Conservation (phyloP, 1,139 yeast genomes). For the Kodamaea arcana region DNA sequence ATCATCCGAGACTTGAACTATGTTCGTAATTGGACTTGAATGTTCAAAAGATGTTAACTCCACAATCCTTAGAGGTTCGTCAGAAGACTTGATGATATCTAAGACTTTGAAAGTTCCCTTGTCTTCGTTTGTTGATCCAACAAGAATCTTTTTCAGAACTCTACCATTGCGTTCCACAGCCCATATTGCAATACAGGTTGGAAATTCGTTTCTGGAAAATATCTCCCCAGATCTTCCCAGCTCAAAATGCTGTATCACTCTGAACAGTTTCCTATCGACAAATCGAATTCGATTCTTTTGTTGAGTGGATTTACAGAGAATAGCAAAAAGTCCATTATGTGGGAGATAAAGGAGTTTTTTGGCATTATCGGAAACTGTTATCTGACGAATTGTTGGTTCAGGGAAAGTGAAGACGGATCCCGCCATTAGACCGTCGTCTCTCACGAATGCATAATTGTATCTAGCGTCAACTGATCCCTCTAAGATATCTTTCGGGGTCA, state of each 20-base stretch:
- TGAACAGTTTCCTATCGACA: constrained; percentile 30
- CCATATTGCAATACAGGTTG: constrained; percentile 36
- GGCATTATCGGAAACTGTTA: constrained; percentile 36
- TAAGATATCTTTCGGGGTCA: too few relatives aligned
- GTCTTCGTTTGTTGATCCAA: constrained; percentile 31
- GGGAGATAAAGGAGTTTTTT: constrained; percentile 18
- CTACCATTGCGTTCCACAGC: constrained; percentile 29
- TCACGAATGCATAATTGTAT: constrained; percentile 30
- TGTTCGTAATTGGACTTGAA: constrained; percentile 31
- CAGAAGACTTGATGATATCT: constrained; percentile 28
- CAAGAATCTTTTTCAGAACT: constrained; percentile 34
- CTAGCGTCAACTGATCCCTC: too few relatives aligned
- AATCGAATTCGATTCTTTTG: constrained; percentile 24
- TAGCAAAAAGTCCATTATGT: constrained; percentile 26
- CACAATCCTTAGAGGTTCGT: constrained; percentile 21
- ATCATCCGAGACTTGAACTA: constrained; percentile 33
- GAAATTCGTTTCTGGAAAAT: constrained; percentile 32
- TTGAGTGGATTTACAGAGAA: constrained; percentile 32
- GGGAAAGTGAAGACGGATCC: constrained; percentile 27
- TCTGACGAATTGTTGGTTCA: constrained; percentile 27
- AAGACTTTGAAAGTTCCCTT: constrained; percentile 40
- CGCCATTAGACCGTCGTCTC: constrained; percentile 50
- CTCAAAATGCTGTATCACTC: constrained; percentile 9
- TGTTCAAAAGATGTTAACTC: constrained; percentile 38
- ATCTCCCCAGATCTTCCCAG: constrained; percentile 13